Evolutionary conservation across 257 asterid genomes (phyloP).

Genomic region (Solanum tacnaense): DNA sequence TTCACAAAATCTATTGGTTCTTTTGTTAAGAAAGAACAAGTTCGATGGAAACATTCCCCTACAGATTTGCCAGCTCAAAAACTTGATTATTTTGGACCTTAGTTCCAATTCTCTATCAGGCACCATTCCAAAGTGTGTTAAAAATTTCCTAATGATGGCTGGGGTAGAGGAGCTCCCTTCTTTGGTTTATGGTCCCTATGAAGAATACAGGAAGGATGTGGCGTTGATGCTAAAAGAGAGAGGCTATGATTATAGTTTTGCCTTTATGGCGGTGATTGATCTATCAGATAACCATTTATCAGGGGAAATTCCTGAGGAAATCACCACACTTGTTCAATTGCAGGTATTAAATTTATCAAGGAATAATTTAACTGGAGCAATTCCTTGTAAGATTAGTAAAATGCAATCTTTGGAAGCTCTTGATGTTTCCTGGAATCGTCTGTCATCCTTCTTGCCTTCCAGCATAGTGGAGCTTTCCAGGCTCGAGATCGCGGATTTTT

Average conservation of each 20-base stretch:
- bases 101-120: neutral
- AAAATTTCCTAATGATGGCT: neutral
- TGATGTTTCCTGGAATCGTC: neutral
- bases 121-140: neutral
- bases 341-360: neutral
- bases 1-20: neutral
- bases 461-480: rapidly evolving
- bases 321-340: neutral
- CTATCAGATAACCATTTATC: neutral
- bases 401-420: rapidly evolving
- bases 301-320: neutral
- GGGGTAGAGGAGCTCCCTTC: neutral
- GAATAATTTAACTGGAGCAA: neutral
- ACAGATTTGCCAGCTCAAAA: neutral
- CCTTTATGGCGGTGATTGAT: neutral
- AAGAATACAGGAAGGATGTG: too few species aligned
- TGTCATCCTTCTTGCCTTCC: neutral
- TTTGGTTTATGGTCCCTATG: neutral
- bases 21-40: neutral
- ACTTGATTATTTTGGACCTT: neutral
- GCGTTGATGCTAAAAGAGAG: neutral
- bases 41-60: neutral
- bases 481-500: rapidly evolving
- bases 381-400: neutral
- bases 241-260: neutral